Conservation (phyloP, 108 stramenopile species). For the Cyclotella cryptica region DNA sequence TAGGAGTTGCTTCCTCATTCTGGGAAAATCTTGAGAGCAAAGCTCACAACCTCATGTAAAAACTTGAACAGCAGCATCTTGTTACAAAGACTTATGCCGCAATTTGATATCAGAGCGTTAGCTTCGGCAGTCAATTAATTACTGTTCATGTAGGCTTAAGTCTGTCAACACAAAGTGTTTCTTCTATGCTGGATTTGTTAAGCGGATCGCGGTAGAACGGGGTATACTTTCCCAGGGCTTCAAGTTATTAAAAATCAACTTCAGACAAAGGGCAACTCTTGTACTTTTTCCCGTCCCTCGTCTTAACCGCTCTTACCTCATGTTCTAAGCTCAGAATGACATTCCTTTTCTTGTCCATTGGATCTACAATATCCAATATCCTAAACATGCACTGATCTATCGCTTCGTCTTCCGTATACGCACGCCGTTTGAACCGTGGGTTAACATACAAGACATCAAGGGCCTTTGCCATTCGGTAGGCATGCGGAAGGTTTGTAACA, state of each 20-base stretch:
- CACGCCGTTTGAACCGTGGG: slow-evolving; percentile 63
- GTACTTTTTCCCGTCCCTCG: slow-evolving; percentile 70
- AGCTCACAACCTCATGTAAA: slow-evolving; percentile 45
- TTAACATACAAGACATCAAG: slow-evolving; percentile 63
- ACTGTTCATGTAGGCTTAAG: too few species aligned
- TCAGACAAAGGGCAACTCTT: slow-evolving; percentile 71
- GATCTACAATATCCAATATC: slow-evolving; percentile 63
- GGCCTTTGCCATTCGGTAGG: slow-evolving; percentile 44
- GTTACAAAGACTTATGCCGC: background rate
- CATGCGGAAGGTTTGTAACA: slow-evolving; percentile 43
- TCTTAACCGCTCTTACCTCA: slow-evolving; percentile 62
- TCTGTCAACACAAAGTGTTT: too few species aligned
- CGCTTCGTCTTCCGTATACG: slow-evolving; percentile 62
- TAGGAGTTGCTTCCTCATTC: slow-evolving; percentile 58
- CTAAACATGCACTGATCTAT: slow-evolving; percentile 76
- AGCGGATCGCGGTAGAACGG: background rate
- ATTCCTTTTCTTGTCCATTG: slow-evolving; percentile 36
- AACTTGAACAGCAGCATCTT: background rate
- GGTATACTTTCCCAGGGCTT: background rate
- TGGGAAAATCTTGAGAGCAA: slow-evolving; percentile 62
- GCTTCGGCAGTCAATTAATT: too few species aligned
- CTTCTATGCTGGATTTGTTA: background rate
- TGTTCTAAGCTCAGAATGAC: slow-evolving; percentile 63
- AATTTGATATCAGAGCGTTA: too few species aligned
- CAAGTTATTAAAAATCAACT: background rate